Percentiles rank a stretch among this genome's conserved stretches.
phyloP scores from a whole-genome alignment of 1,139 yeast genomes.

The Yamadazyma atmosphaerica region DNA sequence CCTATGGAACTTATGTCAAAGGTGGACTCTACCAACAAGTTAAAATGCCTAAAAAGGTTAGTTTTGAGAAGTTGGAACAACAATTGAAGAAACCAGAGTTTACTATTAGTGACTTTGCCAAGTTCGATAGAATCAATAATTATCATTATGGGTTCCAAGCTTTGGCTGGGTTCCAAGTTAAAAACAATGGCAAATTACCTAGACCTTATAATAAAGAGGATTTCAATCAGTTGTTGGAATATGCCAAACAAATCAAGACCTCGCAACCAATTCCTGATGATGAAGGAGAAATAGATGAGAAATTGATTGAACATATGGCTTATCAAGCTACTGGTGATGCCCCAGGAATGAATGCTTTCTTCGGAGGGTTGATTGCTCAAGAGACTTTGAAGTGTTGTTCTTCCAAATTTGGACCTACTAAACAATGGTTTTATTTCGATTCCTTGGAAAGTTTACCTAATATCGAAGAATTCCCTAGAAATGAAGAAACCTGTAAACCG shows the following conservation, averaged over 20 bases:
- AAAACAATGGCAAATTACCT: constrained; percentile 68
- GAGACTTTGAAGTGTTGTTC: constrained; percentile 94
- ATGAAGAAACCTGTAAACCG: constrained; percentile 73
- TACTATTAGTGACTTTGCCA: constrained; percentile 83
- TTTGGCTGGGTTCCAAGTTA: constrained; percentile 67
- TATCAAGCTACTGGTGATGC: constrained; percentile 90
- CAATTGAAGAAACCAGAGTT: constrained; percentile 80
- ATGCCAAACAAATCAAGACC: constrained; percentile 60
- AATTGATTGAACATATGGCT: constrained; percentile 68
- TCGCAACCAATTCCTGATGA: constrained; percentile 64
- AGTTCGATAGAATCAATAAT: constrained; percentile 88
- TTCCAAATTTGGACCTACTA: constrained; percentile 88
- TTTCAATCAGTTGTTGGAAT: constrained; percentile 62
- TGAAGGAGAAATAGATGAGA: constrained; percentile 58
- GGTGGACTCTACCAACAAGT: constrained; percentile 95
- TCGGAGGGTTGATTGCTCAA: constrained; percentile 95
- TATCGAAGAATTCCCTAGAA: constrained; percentile 55
- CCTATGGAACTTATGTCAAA: constrained; percentile 63
- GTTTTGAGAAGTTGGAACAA: constrained; percentile 62
- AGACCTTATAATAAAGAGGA: constrained; percentile 75
- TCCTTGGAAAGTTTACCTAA: constrained; percentile 88
- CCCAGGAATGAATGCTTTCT: constrained; percentile 86
- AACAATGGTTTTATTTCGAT: constrained; percentile 91
- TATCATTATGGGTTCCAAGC: constrained; percentile 93
- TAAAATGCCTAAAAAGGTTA: constrained; percentile 68